These are phyloP conservation scores for Penicillium thymicola DNA, from an alignment of 2,329 filamentous ascomycete species.

Conservation along the genomic window DNA sequence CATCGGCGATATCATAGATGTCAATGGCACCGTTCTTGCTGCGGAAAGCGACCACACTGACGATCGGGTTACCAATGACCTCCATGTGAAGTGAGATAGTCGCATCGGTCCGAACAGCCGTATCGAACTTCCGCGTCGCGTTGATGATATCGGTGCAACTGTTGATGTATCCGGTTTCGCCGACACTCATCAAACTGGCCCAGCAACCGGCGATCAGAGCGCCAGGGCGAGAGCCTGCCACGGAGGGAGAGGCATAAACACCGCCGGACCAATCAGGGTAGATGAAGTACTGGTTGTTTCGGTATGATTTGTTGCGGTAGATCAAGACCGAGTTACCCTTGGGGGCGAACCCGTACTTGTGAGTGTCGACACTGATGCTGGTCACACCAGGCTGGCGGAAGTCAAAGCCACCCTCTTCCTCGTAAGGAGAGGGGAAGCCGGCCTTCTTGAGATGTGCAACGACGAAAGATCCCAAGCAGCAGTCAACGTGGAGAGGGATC, in stretches of 20 bases:
- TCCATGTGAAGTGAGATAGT: slow-evolving; percentile 69
- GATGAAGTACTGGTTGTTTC: slow-evolving; percentile 94
- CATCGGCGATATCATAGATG: slow-evolving; percentile 92
- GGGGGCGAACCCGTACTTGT: slow-evolving; percentile 98
- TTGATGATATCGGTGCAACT: slow-evolving; percentile 86
- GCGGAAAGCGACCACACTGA: slow-evolving; percentile 85
- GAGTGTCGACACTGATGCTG: slow-evolving; percentile 92
- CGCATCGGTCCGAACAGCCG: slow-evolving; percentile 68
- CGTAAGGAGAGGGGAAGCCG: slow-evolving; percentile 64
- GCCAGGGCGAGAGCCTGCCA: slow-evolving; percentile 87
- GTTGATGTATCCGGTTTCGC: slow-evolving; percentile 82
- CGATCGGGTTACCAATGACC: slow-evolving; percentile 78
- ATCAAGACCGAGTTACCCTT: slow-evolving; percentile 94
- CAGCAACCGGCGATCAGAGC: slow-evolving; percentile 95
- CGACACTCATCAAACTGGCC: slow-evolving; percentile 84
- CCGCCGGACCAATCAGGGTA: slow-evolving; percentile 92
- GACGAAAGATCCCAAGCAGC: slow-evolving; percentile 93
- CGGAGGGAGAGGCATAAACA: slow-evolving; percentile 88
- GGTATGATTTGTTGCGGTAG: slow-evolving; percentile 75
- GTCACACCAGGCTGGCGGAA: slow-evolving; percentile 93
- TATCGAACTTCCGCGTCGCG: slow-evolving; percentile 75
- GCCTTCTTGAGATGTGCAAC: slow-evolving; percentile 87
- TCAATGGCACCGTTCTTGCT: slow-evolving; percentile 69
- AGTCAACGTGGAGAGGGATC: slow-evolving; percentile 91
- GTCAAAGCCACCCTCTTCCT: slow-evolving; percentile 78